Evolutionary conservation across 164 flowering plant genomes (phyloP), one percentile per base, ranked within the genome.

Genomic region (Aristolochia californica): DNA sequence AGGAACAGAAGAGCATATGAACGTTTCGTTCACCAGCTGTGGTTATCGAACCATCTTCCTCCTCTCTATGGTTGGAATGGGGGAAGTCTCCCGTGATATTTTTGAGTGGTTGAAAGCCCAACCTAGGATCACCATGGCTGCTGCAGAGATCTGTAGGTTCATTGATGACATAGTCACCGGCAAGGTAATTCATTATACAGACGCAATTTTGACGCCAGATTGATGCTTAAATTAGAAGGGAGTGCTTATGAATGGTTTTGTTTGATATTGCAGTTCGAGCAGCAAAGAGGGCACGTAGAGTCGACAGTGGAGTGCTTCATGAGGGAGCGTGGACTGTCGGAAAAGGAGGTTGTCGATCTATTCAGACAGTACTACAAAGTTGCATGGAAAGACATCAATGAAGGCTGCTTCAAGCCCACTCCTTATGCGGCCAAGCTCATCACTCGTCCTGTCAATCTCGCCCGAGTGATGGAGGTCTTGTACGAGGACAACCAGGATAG

Each of bases 301-400:
- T 66, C 78, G 0, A 65, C 53, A 4, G 58, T 74, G 4, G 64
- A 74, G 23, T 74, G 75, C 44, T 78, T 66, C 68, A 70, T 75
- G 74, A 61, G 62, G 2, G 60, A 75, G 25, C 18, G 73, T 45
- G 75, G 74, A 0, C 66, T 53, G 0, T 38, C 77, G 13, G 52
- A 60, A 28, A 13, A 62, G 17, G 68, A 66, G 27, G 70, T 66
- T 8, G 0, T 0, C 2, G 43, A 43, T 0, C 54, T 49, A 24
- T 28, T 78, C 5, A 22, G 24, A 0, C 59, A 70, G 49, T 60
- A 44, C 34, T 45, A 73, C 0, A n/a, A 5, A 1, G 40, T 57
- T 53, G 72, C 73, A 10, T 83, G 88, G 88, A 81, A 76, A 56
- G 81, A 76, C 44, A 53, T 79, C 10, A 81, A 79, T 28, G 48